phyloP scores from a whole-genome alignment of 768 basidiomycete genomes.

The Arthromyces matolae region DNA sequence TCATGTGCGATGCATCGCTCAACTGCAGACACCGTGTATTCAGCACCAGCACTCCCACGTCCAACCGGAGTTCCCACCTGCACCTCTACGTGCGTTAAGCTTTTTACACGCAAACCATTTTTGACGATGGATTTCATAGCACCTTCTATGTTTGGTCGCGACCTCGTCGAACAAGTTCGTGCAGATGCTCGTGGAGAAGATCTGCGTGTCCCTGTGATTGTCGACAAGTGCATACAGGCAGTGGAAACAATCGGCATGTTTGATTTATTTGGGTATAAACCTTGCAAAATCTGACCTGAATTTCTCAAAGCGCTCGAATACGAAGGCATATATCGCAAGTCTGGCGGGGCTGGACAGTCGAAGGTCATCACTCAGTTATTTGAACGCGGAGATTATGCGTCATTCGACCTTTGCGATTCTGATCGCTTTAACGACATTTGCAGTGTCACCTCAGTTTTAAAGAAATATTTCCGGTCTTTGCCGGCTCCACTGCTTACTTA shows the following conservation, averaged over 20 bases:
- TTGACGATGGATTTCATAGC: conserved; percentile 37
- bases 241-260: conserved; percentile 80
- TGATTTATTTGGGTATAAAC: background rate
- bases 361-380: conserved; percentile 93
- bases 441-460: conserved; percentile 93
- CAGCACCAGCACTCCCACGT: conserved; percentile 34
- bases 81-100: conserved; percentile 34
- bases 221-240: conserved; percentile 94
- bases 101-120: conserved; percentile 1
- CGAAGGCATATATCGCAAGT: conserved; percentile 98
- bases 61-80: conserved; percentile 32
- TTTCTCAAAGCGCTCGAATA: conserved; percentile 73
- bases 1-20: conserved; percentile 80
- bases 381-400: conserved; percentile 83
- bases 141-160: conserved; percentile 91
- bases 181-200: conserved; percentile 59
- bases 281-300: background rate
- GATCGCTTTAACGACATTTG: conserved; percentile 97
- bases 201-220: conserved; percentile 76
- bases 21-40: conserved; percentile 63
- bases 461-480: conserved; percentile 92
- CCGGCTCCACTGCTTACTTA: conserved; percentile 89
- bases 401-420: conserved; percentile 84
- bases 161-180: conserved; percentile 78
- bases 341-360: conserved; percentile 87